Evolutionary conservation across 164 flowering plant species (phyloP).

Genomic region (Tetrastigma voinierianum): DNA sequence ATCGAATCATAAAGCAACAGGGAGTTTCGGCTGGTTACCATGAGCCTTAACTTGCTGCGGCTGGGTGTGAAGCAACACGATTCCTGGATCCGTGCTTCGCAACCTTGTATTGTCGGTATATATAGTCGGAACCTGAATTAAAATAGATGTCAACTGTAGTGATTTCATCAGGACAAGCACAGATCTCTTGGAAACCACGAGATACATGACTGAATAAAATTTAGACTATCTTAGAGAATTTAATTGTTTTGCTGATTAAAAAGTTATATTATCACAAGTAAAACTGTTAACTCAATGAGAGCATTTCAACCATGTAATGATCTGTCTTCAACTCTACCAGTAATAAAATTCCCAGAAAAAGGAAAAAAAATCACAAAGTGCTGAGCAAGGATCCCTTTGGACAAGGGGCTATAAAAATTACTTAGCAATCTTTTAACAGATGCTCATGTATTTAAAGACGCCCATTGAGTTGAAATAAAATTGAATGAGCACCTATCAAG

Average conservation of each 20-base stretch:
- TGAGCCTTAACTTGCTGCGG: constrained; percentile 89
- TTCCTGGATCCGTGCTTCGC: constrained; percentile 79
- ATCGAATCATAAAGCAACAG: not conserved
- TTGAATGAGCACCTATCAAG: not conserved
- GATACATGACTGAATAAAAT: not conserved
- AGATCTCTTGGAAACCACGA: not conserved
- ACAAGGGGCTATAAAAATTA: no score
- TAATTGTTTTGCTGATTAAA: not conserved
- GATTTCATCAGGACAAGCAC: not conserved
- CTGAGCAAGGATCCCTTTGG: no score
- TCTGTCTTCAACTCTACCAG: not conserved
- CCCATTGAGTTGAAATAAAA: not conserved
- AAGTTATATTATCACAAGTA: no score
- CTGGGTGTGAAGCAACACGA: constrained; percentile 68
- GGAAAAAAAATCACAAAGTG: not conserved
- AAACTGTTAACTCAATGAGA: no score
- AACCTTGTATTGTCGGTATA: constrained; percentile 94
- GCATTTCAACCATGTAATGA: no score
- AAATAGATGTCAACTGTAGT: constrained; percentile 10
- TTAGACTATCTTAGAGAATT: not conserved
- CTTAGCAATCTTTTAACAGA: no score
- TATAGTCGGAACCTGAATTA: constrained; percentile 90
- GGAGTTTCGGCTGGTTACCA: constrained; percentile 51
- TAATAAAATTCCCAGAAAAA: not conserved
- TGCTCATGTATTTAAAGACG: no score